Conservation (phyloP, 2,329 filamentous ascomycete species). For the Parascedosporium putredinis region DNA sequence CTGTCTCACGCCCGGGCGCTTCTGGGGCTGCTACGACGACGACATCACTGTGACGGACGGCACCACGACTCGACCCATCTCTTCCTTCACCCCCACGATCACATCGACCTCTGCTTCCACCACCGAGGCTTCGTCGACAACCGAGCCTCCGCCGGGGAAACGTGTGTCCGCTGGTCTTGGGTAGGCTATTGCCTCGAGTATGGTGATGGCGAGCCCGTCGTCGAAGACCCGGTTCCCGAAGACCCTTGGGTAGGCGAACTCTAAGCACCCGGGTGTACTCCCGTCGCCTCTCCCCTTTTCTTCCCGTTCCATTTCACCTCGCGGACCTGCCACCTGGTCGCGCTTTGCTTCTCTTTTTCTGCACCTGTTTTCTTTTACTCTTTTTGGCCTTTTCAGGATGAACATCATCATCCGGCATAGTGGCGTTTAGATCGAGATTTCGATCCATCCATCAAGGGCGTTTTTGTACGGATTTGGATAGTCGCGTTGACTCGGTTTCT, state of each 20-base stretch:
- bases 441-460: background rate
- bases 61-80: constrained; percentile 16
- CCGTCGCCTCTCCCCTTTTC: no score
- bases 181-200: constrained; percentile 31
- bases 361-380: background rate
- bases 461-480: constrained; percentile 4
- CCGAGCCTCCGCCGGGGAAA: constrained; percentile 17
- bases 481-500: background rate
- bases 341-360: background rate
- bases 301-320: no score
- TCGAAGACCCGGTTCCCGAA: constrained; percentile 12
- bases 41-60: constrained; percentile 14
- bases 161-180: constrained; percentile 28
- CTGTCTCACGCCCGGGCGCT: constrained; percentile 33
- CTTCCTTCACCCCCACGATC: constrained; percentile 19
- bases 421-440: constrained; percentile 2
- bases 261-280: constrained; percentile 11
- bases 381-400: background rate
- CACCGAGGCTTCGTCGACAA: constrained; percentile 16
- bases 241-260: constrained; percentile 24
- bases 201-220: constrained; percentile 16
- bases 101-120: constrained; percentile 17
- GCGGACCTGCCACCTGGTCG: no score
- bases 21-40: constrained; percentile 38
- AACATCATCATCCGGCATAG: background rate